Conservation (phyloP, 176 grass and related monocot genomes). For the Triticum turgidum region DNA sequence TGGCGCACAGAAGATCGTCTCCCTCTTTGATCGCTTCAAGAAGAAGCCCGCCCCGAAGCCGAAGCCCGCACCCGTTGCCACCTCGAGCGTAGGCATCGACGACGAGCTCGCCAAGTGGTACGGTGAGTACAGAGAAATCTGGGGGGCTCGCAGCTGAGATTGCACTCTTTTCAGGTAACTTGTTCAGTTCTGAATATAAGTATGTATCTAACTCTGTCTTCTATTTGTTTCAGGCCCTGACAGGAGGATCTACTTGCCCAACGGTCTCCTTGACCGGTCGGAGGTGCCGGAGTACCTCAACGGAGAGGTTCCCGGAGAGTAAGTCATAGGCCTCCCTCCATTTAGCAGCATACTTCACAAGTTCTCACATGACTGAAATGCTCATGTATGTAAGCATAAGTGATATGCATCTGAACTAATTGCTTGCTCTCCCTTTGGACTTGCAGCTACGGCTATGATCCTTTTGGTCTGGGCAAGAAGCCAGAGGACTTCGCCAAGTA, state of each 20-base stretch:
- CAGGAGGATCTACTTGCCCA: conserved; percentile 87
- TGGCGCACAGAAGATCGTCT: conserved; percentile 59
- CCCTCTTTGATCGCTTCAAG: conserved; percentile 63
- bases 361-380: background rate
- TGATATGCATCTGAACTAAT: conserved; percentile 10
- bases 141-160: background rate
- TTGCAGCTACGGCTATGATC: conserved; percentile 94
- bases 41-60: conserved; percentile 62
- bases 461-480: conserved; percentile 96
- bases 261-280: conserved; percentile 83
- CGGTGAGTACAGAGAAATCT: conserved; percentile 43
- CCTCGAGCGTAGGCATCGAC: conserved; percentile 36
- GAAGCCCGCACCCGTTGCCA: conserved; percentile 32
- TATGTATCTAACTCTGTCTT: background rate
- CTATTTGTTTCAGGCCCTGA: conserved; percentile 61
- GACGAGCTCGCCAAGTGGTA: conserved; percentile 99
- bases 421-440: conserved; percentile 1
- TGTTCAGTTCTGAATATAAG: background rate
- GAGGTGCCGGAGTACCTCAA: conserved; percentile 93
- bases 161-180: background rate
- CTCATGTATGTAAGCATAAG: background rate
- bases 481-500: conserved; percentile 93
- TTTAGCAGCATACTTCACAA: background rate
- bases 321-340: conserved; percentile 36
- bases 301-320: conserved; percentile 95